Evolutionary conservation across 2,329 filamentous ascomycete genomes (phyloP), one percentile per base, ranked within the genome.

Genomic region (Colletotrichum musicola): DNA sequence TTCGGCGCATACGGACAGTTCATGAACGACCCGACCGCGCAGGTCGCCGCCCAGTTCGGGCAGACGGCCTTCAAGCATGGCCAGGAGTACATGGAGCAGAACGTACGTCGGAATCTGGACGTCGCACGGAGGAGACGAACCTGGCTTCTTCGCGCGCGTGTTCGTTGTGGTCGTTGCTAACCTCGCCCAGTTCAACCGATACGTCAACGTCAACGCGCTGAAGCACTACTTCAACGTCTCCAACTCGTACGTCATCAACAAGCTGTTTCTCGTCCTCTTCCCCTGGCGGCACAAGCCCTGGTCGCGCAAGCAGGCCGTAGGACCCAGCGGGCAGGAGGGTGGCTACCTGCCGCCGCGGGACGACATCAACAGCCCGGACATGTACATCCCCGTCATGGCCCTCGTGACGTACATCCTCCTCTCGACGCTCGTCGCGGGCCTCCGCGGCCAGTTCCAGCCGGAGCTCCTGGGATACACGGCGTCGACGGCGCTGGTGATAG

Each of bases 221-320:
- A 99, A 99, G 82, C 96, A 98, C 83, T 99, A 98, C 87, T 99
- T 99, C 85, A 98, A 98, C 82, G 96, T 99, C 72, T 97, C 95
- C 73, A 99, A 99, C 85, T 93, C 89, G 68, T 99, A 99, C 81
- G 96, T 99, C 77, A 86, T 97, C 77, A 94, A 92, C 82, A 99
- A 99, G 82, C 87, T 99, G 68, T 90, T 92, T 77, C 89, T 99
- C 68, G 95, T 99, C 68, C 90, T 99, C 70, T 97, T 98, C 81
- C 96, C 96, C 62, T 99, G 96, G 95, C 89, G 95, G 74, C 97
- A 99, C 81, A 95, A 95, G 83, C 95, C 95, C 6, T 99, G 96
- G 96, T 97, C 94, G 69, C 92, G 97, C 73, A 94, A 97, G 80
- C 93, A 97, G 78, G 86, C 91, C 64, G 87, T 90, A 64, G 90